Evolutionary conservation across 2,329 filamentous ascomycete species (phyloP).

Genomic region (Aspergillus sergii): DNA sequence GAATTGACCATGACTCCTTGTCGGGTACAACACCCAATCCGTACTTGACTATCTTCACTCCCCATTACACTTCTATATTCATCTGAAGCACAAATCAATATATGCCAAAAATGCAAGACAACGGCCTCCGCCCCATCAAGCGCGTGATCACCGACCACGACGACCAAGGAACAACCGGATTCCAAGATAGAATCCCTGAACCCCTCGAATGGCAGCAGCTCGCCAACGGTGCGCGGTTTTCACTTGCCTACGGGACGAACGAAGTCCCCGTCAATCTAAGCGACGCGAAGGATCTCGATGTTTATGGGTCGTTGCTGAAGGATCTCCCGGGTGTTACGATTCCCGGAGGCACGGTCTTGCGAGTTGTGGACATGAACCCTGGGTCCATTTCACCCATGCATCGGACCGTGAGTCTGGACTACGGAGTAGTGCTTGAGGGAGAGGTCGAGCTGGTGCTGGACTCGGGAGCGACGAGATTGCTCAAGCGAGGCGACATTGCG

Average conservation of each 20-base stretch:
- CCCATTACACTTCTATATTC: not conserved
- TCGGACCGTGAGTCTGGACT: not conserved
- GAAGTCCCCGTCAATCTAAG: not conserved
- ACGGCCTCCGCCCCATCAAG: not conserved
- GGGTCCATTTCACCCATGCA: not conserved
- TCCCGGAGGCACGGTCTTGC: not conserved
- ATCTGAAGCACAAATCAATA: not conserved
- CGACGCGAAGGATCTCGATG: not conserved
- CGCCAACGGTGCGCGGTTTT: not conserved
- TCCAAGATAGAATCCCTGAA: not conserved
- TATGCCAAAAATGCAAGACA: not conserved
- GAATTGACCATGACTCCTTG: not conserved
- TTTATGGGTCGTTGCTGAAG: not conserved
- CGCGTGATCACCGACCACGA: not conserved
- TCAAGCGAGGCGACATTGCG: conserved; percentile 11
- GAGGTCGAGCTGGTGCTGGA: not conserved
- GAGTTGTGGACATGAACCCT: not conserved
- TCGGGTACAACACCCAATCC: not conserved
- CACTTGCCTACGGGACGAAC: not conserved
- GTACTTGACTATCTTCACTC: not conserved
- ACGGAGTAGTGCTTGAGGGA: not conserved
- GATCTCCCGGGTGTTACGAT: not conserved
- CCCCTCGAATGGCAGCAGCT: not conserved
- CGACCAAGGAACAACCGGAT: not conserved
- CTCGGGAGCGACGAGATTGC: conserved; percentile 7